These are phyloP conservation scores for Dactylellina cionopaga DNA, from an alignment of 2,329 filamentous ascomycete species.

Conservation along the genomic window DNA sequence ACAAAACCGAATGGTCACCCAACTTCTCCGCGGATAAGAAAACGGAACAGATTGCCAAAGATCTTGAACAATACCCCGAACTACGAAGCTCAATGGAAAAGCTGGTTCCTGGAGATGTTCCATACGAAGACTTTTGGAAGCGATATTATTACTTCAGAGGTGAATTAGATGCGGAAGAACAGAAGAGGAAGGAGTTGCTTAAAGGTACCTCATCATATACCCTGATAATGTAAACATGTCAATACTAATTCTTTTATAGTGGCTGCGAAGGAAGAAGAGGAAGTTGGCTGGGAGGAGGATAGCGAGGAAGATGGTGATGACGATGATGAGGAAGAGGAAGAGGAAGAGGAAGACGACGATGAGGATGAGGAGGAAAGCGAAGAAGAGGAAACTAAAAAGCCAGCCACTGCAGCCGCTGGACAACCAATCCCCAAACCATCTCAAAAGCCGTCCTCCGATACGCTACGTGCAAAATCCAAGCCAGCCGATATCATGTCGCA, in stretches of 20 bases:
- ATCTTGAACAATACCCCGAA: slow-evolving; percentile 87
- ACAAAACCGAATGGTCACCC: slow-evolving; percentile 73
- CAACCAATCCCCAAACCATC: slow-evolving; percentile 58
- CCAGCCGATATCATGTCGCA: slow-evolving; percentile 88
- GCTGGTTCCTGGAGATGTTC: slow-evolving; percentile 89
- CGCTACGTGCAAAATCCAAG: slow-evolving; percentile 65
- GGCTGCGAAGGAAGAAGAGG: slow-evolving; percentile 69
- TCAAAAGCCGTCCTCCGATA: slow-evolving; percentile 62
- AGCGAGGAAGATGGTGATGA: slow-evolving; percentile 71
- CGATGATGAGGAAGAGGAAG: slow-evolving; percentile 57
- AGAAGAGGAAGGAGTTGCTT: slow-evolving; percentile 84
- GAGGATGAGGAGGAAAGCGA: slow-evolving; percentile 77
- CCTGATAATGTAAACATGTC: background rate
- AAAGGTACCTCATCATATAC: slow-evolving; percentile 73
- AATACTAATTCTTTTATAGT: slow-evolving; percentile 54
- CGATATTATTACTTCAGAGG: slow-evolving; percentile 95
- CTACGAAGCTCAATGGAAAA: slow-evolving; percentile 90
- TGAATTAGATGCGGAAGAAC: slow-evolving; percentile 92
- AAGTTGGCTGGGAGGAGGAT: slow-evolving; percentile 75
- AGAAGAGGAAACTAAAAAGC: slow-evolving; percentile 60
- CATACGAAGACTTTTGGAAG: slow-evolving; percentile 90
- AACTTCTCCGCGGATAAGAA: slow-evolving; percentile 83
- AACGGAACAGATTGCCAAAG: slow-evolving; percentile 81
- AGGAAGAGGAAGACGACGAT: slow-evolving; percentile 77
- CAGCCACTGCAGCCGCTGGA: slow-evolving; percentile 53